Evolutionary conservation across 2,329 filamentous ascomycete species (phyloP), one percentile per base, ranked within the genome.

Genomic region (Trichophyton mentagrophytes): DNA sequence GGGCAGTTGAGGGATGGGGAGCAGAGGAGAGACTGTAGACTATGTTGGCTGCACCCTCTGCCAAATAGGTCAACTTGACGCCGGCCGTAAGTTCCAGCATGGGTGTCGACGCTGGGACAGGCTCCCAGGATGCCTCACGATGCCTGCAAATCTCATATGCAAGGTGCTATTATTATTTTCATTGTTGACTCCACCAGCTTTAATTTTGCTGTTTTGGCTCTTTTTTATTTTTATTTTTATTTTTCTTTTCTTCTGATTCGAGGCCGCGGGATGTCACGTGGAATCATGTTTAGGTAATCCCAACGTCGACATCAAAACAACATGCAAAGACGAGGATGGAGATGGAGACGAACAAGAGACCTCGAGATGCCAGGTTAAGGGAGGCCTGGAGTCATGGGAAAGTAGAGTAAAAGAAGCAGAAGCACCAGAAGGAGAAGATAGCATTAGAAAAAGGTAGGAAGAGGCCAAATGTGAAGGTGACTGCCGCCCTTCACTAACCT

Each of bases 31-130:
- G 78, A 65, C 80, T 80, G 68, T 88, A 90, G 64, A 91, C 85
- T 58, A 86, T 80, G 71, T 93, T 92, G 59, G 89, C 88, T 25
- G 87, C 85, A 25, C 88, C 89, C 71, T 93, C 88, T 25, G 78
- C 79, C 8, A 84, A 71, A 64, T 82, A 83, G 13, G 68, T 59
- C 61, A 75, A 68, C 61, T 71, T 68, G 64, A 70, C 67, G 61
- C 70, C 69, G 53, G 61, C 47, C 2, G 72, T 72, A 63, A 76
- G 68, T 65, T 75, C 71, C 6, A 71, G 65, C 7, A 69, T 62
- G 61, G 49, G 40, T 36, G 49, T 36, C 15, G 27, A 36, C 30
- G 49, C 27, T 36, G 30, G 49, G 25, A 55, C 25, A 27, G 40
- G 49, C 27, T 55, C 49, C 27, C 30, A 17, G 30, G 17, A 61